phyloP scores from a whole-genome alignment of 768 basidiomycete genomes.

The Suillus fuscotomentosus region DNA sequence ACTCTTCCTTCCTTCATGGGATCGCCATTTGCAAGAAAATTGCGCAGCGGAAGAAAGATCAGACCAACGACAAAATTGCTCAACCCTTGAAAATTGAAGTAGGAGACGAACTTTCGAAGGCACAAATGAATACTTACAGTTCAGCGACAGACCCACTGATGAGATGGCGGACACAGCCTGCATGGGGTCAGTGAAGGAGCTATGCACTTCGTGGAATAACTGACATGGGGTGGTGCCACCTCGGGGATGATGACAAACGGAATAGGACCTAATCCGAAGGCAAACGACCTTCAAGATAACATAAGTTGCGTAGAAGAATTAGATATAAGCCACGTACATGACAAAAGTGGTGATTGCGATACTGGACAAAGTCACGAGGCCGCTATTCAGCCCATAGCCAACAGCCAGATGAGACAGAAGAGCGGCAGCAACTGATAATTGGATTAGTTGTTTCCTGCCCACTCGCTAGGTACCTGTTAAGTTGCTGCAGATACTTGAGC shows the following conservation, averaged over 20 bases:
- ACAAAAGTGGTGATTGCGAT: conserved; percentile 78
- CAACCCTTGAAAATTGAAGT: conserved; percentile 53
- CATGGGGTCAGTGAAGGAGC: conserved; percentile 2
- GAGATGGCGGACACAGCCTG: conserved; percentile 83
- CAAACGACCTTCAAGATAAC: conserved; percentile 63
- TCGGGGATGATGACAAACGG: conserved; percentile 94
- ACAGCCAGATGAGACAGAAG: conserved; percentile 62
- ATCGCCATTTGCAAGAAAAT: conserved; percentile 62
- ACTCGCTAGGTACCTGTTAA: conserved; percentile 47
- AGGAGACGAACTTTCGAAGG: not conserved
- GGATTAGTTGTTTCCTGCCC: conserved; percentile 71
- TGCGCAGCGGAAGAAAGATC: conserved; percentile 80
- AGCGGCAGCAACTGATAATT: conserved; percentile 64
- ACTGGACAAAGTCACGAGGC: conserved; percentile 61
- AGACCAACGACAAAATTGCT: conserved; percentile 85
- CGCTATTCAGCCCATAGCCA: conserved; percentile 68
- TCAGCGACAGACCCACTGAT: conserved; percentile 69
- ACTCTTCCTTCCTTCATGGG: conserved; percentile 75
- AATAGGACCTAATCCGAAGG: conserved; percentile 86
- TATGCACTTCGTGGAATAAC: conserved; percentile 24
- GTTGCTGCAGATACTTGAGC: conserved; percentile 4
- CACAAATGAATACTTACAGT: conserved; percentile 45
- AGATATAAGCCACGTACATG: conserved; percentile 44
- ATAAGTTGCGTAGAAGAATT: not conserved
- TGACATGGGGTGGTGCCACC: conserved; percentile 75